phyloP scores from a whole-genome alignment of 1,139 yeast genomes.

The Magnusiomyces ingens region DNA sequence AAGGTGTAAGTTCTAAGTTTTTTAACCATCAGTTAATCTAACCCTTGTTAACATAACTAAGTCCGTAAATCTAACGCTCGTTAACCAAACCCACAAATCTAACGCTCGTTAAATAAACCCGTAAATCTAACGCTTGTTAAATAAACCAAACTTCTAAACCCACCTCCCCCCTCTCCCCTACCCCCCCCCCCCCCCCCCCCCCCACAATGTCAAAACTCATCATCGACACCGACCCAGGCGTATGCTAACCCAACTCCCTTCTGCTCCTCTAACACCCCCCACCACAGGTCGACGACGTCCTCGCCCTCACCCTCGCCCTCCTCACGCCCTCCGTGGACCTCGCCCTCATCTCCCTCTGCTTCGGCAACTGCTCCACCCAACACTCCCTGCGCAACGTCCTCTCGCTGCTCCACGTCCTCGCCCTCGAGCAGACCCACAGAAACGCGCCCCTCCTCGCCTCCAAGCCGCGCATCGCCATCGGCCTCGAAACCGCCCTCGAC shows the following conservation, averaged over 20 bases:
- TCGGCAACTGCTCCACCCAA: slow-evolving; percentile 36
- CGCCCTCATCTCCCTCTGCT: slow-evolving; percentile 35
- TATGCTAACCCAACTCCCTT: slow-evolving; percentile 14
- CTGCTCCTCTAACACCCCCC: background rate
- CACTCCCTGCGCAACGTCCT: slow-evolving; percentile 34
- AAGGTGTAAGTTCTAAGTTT: no score
- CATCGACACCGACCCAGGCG: slow-evolving; percentile 39
- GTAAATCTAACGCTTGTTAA: no score
- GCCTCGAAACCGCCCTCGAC: slow-evolving; percentile 29
- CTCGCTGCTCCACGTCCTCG: slow-evolving; percentile 33
- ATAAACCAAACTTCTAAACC: no score
- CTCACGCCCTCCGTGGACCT: slow-evolving; percentile 30
- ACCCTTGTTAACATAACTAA: no score
- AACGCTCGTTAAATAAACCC: no score
- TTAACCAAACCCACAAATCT: no score
- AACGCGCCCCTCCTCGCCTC: background rate
- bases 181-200: no score
- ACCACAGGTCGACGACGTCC: slow-evolving; percentile 35
- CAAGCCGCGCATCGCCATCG: slow-evolving; percentile 33
- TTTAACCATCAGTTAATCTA: no score
- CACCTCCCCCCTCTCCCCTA: no score
- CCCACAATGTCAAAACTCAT: slow-evolving; percentile 23
- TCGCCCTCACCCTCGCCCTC: slow-evolving; percentile 36
- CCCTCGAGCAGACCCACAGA: slow-evolving; percentile 25
- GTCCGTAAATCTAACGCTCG: no score